A percentile compares a stretch with the other conserved stretches of the same genome.
Evolutionary conservation across 164 flowering plant genomes (phyloP).

Genomic region (Annona squamosa): DNA sequence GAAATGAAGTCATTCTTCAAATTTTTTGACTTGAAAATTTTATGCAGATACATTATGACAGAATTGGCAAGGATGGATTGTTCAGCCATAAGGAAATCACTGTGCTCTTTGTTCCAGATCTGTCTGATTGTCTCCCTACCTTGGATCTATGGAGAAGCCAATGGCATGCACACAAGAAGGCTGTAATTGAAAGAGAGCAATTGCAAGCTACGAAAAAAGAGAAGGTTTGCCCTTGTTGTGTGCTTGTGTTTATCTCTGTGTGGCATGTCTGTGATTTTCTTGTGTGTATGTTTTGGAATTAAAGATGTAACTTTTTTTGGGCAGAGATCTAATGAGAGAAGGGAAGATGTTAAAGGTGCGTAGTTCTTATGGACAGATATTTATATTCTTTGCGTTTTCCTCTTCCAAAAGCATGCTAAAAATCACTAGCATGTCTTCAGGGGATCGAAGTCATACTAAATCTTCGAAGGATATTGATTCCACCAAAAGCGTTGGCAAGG

Average conservation of each 20-base stretch:
- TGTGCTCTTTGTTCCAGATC: constrained; percentile 81
- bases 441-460: constrained; percentile 13
- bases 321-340: constrained; percentile 47
- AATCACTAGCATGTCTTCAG: constrained; percentile 6
- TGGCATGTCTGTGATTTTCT: not conserved
- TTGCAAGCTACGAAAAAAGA: constrained; percentile 41
- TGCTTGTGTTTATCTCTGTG: no score
- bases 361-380: not conserved
- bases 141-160: constrained; percentile 68
- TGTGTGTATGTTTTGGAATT: not conserved
- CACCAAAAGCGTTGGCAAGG: constrained; percentile 18
- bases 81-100: constrained; percentile 91
- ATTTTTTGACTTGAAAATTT: no score
- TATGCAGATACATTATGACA: constrained; percentile 88
- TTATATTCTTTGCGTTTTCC: not conserved
- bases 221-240: constrained; percentile 25
- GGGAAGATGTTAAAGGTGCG: constrained; percentile 45
- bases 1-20: no score
- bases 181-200: constrained; percentile 51
- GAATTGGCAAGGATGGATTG: constrained; percentile 88
- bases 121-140: constrained; percentile 88
- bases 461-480: constrained; percentile 26
- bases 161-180: constrained; percentile 69
- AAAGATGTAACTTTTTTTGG: not conserved
- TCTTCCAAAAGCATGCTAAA: not conserved